Conservation (phyloP, 75 land plant species). For the Picea sitchensis region DNA sequence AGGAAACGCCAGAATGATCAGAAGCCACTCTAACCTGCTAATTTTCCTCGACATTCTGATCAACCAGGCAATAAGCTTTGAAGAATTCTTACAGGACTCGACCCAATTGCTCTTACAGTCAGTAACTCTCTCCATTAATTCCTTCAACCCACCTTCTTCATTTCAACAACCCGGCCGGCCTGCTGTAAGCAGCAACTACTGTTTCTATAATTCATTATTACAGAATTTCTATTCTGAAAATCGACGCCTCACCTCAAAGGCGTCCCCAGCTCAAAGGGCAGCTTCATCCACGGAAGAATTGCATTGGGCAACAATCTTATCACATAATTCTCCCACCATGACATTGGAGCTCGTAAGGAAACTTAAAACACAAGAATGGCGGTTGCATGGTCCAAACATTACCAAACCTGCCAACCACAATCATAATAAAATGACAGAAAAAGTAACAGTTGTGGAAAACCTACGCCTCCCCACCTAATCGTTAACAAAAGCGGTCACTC, state of each 20-base stretch:
- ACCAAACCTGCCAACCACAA: not conserved
- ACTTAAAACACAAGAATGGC: not conserved
- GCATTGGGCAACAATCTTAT: not conserved
- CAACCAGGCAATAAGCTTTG: not conserved
- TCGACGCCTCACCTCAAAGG: constrained; percentile 6
- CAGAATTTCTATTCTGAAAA: not conserved
- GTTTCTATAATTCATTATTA: not conserved
- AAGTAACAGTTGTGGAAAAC: not conserved
- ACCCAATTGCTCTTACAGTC: not conserved
- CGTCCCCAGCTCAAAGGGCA: not conserved
- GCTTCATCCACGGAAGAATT: not conserved
- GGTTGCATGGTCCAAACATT: not conserved
- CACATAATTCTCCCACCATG: not conserved
- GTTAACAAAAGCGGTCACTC: too few species aligned
- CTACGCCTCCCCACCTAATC: not conserved
- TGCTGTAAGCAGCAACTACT: not conserved
- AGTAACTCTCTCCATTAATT: not conserved
- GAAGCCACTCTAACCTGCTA: not conserved
- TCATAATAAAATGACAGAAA: not conserved
- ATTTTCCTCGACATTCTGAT: not conserved
- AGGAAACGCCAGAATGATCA: not conserved
- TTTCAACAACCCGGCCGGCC: not conserved
- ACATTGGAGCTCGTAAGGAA: not conserved
- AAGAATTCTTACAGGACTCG: too few species aligned
- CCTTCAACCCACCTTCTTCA: not conserved